Percentiles rank a stretch among this genome's conserved stretches.
These are phyloP conservation scores for Porogramme epimiltina DNA, from an alignment of 1,284 basidiomycete species.

Conservation along the genomic window DNA sequence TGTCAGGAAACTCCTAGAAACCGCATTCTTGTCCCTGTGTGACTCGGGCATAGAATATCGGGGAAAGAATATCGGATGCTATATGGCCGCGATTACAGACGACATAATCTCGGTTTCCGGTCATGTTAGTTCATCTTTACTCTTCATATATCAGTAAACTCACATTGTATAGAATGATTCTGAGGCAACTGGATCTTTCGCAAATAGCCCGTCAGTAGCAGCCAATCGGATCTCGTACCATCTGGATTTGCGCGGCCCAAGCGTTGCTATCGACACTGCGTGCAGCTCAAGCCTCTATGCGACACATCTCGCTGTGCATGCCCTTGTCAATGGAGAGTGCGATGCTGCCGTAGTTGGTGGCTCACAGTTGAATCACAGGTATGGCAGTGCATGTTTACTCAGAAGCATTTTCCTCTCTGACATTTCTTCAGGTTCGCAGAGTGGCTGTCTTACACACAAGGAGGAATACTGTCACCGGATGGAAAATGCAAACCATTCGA, in stretches of 20 bases:
- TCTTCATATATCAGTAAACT: neutral
- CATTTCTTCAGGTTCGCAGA: conserved; percentile 19
- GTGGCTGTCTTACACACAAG: conserved; percentile 36
- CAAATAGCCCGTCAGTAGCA: conserved; percentile 38
- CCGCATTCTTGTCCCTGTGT: conserved; percentile 37
- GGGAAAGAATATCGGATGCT: conserved; percentile 39
- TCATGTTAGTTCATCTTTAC: conserved; percentile 1
- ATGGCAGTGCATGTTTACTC: conserved; percentile 4
- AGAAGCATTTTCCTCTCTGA: neutral
- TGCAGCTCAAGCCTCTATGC: conserved; percentile 50
- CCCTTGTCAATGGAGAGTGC: conserved; percentile 45
- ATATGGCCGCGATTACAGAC: conserved; percentile 30
- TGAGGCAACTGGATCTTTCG: conserved; percentile 40
- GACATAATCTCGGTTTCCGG: conserved; percentile 14
- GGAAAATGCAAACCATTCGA: conserved; percentile 55
- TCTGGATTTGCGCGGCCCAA: conserved; percentile 49
- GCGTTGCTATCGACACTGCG: conserved; percentile 50
- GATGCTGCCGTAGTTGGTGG: conserved; percentile 51
- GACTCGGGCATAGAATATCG: conserved; percentile 46
- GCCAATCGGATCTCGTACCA: conserved; percentile 52
- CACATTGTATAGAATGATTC: conserved; percentile 37
- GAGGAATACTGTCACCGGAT: conserved; percentile 41
- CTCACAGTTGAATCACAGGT: conserved; percentile 44
- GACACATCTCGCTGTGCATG: conserved; percentile 48
- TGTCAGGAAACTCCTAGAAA: conserved; percentile 40